Evolutionary conservation across 495 filamentous ascomycete species (phyloP).

Genomic region (Filosporella fistucella): DNA sequence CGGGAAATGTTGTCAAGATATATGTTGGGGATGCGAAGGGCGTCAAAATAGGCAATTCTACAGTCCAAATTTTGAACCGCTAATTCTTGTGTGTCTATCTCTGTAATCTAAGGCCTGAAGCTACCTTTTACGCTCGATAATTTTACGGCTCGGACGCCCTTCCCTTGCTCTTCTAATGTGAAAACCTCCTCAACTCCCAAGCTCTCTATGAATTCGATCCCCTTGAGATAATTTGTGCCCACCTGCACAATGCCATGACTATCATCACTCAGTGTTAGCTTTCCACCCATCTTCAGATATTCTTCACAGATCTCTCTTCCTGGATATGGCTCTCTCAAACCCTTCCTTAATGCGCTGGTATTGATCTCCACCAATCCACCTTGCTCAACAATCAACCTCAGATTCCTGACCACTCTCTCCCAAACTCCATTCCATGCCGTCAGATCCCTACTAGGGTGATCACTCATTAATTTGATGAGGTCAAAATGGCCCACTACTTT

Average conservation of each 20-base stretch:
- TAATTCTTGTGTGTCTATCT: not conserved
- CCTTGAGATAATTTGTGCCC: conserved; percentile 55
- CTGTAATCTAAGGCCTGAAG: conserved; percentile 18
- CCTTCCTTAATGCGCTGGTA: conserved; percentile 80
- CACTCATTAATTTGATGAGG: conserved; percentile 75
- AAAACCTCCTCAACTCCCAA: conserved; percentile 44
- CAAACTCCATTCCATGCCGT: conserved; percentile 54
- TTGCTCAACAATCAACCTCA: conserved; percentile 63
- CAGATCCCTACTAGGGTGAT: conserved; percentile 57
- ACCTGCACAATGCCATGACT: conserved; percentile 83
- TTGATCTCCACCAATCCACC: conserved; percentile 88
- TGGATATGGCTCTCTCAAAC: conserved; percentile 87
- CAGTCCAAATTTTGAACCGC: no score
- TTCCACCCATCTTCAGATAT: conserved; percentile 62
- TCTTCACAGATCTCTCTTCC: conserved; percentile 69
- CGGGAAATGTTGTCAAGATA: not conserved
- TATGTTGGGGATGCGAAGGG: not conserved
- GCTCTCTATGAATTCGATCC: conserved; percentile 52
- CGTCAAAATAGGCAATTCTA: not conserved
- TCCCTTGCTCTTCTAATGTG: conserved; percentile 33
- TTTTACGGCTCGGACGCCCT: conserved; percentile 13
- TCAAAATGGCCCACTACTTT: conserved; percentile 91
- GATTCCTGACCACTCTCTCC: conserved; percentile 67
- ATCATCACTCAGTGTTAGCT: conserved; percentile 86
- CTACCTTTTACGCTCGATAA: conserved; percentile 29